Percentiles rank a stretch among this genome's conserved stretches.
Conservation (phyloP, 306 rosid species). For the Citrullus mucosospermus region DNA sequence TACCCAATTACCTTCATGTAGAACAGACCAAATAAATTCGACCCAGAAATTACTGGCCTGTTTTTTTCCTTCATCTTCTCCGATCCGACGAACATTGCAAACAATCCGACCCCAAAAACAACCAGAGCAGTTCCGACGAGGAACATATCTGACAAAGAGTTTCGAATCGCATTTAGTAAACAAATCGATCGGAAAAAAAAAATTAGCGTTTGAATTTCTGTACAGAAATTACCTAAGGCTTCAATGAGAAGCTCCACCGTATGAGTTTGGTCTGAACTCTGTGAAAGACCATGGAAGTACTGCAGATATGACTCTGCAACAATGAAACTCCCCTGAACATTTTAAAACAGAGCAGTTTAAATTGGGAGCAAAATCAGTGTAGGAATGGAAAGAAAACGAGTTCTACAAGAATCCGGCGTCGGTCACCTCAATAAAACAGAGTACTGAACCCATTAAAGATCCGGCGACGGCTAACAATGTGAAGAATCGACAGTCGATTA, state of each 20-base stretch:
- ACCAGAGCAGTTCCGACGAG: conserved; percentile 42
- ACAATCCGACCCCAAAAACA: conserved; percentile 32
- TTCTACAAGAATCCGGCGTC: neutral
- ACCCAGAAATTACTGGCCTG: conserved; percentile 5
- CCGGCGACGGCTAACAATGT: conserved; percentile 39
- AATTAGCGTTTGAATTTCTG: neutral
- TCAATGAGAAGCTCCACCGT: conserved; percentile 32
- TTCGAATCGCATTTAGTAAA: neutral
- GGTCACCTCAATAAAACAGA: conserved; percentile 38
- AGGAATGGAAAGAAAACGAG: neutral
- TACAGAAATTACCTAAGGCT: conserved; percentile 27
- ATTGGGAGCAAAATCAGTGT: neutral
- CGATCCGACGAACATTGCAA: conserved; percentile 30
- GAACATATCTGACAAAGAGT: conserved; percentile 30
- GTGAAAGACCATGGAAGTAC: conserved; percentile 28
- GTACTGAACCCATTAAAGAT: conserved; percentile 30
- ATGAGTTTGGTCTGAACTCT: conserved; percentile 24
- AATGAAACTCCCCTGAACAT: conserved; percentile 31
- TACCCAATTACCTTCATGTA: conserved; percentile 23
- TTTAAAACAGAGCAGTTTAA: neutral
- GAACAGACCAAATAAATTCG: conserved; percentile 34
- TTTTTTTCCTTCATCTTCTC: conserved; percentile 13
- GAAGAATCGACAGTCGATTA: conserved; percentile 42
- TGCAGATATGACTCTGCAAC: conserved; percentile 28
- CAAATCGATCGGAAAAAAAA: neutral